Evolutionary conservation across 768 basidiomycete genomes (phyloP).

Genomic region (Rhizopogon rudus): DNA sequence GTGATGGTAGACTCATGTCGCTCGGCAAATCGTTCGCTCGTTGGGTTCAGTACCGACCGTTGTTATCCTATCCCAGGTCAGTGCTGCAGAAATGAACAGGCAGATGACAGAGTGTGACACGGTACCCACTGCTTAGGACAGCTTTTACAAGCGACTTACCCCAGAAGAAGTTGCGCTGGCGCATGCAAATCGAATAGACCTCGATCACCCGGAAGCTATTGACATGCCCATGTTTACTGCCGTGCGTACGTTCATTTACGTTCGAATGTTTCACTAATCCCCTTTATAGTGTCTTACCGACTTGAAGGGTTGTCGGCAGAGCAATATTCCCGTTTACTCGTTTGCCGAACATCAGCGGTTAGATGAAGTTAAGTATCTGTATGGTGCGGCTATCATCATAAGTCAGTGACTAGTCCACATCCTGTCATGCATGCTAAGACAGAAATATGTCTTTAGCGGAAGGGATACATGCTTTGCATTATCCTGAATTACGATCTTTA

Average conservation of each 20-base stretch:
- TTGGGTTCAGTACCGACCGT: slow-evolving; percentile 85
- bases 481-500: slow-evolving; percentile 68
- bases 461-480: slow-evolving; percentile 88
- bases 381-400: slow-evolving; percentile 91
- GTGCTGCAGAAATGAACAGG: slow-evolving; percentile 1
- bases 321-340: slow-evolving; percentile 92
- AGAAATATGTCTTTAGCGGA: slow-evolving; percentile 47
- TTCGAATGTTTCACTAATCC: neutral
- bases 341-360: slow-evolving; percentile 86
- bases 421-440: neutral
- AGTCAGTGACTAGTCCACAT: slow-evolving; percentile 32
- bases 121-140: slow-evolving; percentile 51
- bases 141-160: slow-evolving; percentile 84
- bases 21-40: slow-evolving; percentile 71
- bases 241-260: slow-evolving; percentile 37
- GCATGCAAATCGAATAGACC: slow-evolving; percentile 73
- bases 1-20: slow-evolving; percentile 69
- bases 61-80: slow-evolving; percentile 84
- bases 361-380: slow-evolving; percentile 79
- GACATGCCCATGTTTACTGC: slow-evolving; percentile 85
- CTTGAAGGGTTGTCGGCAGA: slow-evolving; percentile 76
- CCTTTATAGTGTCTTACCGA: slow-evolving; percentile 70
- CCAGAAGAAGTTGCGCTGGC: slow-evolving; percentile 81
- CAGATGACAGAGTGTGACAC: neutral
- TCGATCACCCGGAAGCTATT: slow-evolving; percentile 91